Conservation (phyloP, 768 basidiomycete species). For the Candolleomyces eurysporus region DNA sequence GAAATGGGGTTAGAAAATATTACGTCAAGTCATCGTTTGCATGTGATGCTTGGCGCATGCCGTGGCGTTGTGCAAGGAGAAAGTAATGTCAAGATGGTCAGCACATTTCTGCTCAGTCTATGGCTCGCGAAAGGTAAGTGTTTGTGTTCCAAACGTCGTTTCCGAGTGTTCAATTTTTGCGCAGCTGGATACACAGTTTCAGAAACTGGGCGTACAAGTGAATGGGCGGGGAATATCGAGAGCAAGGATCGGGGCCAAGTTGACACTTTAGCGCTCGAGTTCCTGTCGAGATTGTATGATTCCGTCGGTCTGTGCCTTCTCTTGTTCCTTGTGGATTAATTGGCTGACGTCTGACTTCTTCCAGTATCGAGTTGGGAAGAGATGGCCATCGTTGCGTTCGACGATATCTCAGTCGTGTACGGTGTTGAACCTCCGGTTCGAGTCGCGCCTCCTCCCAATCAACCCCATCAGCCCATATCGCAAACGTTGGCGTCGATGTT, state of each 20-base stretch:
- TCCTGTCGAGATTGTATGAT: background rate
- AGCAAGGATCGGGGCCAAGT: background rate
- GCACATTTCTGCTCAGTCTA: background rate
- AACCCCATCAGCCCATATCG: too few species aligned
- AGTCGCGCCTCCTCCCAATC: too few species aligned
- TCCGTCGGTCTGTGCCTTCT: background rate
- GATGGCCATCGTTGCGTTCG: background rate
- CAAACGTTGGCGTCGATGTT: too few species aligned
- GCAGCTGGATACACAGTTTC: background rate
- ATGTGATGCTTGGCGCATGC: background rate
- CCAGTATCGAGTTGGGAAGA: background rate
- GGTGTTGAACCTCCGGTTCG: too few species aligned
- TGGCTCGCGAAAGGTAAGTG: slow-evolving; percentile 3
- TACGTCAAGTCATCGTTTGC: background rate
- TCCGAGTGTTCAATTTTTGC: background rate
- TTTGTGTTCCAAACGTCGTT: background rate
- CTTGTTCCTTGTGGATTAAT: background rate
- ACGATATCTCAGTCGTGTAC: background rate
- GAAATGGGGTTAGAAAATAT: background rate
- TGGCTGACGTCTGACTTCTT: too few species aligned
- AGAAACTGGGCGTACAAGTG: background rate
- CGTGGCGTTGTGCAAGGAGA: background rate
- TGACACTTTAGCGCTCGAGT: background rate
- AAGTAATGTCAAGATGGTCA: background rate
- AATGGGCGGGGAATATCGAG: background rate